These are phyloP conservation scores for Cochliopodium minus DNA, from an alignment of 208 protist genomes.

Conservation along the genomic window DNA sequence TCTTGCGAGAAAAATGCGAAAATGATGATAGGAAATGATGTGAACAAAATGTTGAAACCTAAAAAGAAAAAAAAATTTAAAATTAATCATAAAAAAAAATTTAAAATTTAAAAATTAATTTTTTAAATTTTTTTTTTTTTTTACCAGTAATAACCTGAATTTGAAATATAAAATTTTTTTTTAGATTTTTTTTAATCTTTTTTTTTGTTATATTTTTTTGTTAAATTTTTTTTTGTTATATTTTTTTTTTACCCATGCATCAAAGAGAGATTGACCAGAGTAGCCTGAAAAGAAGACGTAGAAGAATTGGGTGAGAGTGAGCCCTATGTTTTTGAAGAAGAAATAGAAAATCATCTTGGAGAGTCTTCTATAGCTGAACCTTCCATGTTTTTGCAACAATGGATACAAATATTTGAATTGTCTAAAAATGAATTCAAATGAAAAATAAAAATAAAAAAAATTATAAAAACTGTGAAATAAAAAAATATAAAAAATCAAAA, in stretches of 20 bases:
- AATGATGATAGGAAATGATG: constrained; percentile 37
- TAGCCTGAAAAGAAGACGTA: constrained; percentile 33
- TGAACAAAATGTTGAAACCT: constrained; percentile 49
- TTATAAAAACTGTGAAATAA: too few relatives aligned
- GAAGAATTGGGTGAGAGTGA: constrained; percentile 38
- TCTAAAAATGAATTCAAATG: background rate
- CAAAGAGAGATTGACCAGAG: constrained; percentile 31
- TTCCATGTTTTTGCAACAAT: constrained; percentile 51
- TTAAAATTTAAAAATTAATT: too few relatives aligned
- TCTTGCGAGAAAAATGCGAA: constrained; percentile 48
- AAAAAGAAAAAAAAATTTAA: too few relatives aligned
- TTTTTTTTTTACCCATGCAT: constrained; percentile 16
- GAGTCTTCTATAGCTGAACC: constrained; percentile 46
- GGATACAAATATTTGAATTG: constrained; percentile 34
- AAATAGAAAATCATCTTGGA: constrained; percentile 43
- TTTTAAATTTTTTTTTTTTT: too few relatives aligned
- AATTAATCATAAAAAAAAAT: too few relatives aligned
- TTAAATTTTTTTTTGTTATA: too few relatives aligned
- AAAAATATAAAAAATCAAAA: too few relatives aligned
- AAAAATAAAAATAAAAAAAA: constrained; percentile 2
- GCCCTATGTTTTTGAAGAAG: constrained; percentile 62
- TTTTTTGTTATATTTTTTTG: too few relatives aligned
- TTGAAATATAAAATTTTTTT: constrained; percentile 17
- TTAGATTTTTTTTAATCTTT: too few relatives aligned
- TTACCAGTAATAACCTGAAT: too few relatives aligned